Evolutionary conservation across 148 eudicot genomes (phyloP).

Genomic region (Amaranthus palmeri): DNA sequence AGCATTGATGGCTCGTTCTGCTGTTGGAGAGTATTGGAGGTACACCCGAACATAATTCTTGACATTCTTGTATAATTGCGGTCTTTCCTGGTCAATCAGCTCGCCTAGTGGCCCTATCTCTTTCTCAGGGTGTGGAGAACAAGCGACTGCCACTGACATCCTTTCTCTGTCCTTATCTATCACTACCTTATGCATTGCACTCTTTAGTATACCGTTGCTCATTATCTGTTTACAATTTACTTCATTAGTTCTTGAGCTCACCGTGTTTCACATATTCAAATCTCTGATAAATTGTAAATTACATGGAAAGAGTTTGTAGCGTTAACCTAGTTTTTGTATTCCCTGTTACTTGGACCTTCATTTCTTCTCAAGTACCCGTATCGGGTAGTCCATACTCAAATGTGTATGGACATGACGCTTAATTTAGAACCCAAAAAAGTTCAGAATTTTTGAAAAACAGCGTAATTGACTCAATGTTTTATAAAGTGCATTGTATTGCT

Average conservation of each 20-base stretch:
- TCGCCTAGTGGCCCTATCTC: conserved; percentile 30
- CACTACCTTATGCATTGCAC: conserved; percentile 38
- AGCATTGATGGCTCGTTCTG: conserved; percentile 21
- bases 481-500: too few relatives aligned
- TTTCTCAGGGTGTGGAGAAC: conserved; percentile 17
- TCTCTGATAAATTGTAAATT: not conserved
- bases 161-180: conserved; percentile 30
- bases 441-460: too few relatives aligned
- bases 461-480: too few relatives aligned
- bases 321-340: not conserved
- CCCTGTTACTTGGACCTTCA: too few relatives aligned
- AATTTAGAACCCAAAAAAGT: too few relatives aligned
- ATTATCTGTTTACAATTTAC: conserved; percentile 26
- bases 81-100: conserved; percentile 23
- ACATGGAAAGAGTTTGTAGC: not conserved
- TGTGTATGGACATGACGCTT: too few relatives aligned
- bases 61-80: conserved; percentile 30
- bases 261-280: not conserved
- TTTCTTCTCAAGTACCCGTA: too few relatives aligned
- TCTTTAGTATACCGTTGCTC: conserved; percentile 40
- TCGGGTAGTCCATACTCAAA: too few relatives aligned
- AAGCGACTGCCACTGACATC: conserved; percentile 27
- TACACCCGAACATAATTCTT: conserved; percentile 17
- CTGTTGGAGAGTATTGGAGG: conserved; percentile 12
- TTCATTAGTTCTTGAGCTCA: not conserved